phyloP scores from a whole-genome alignment of 345 rosid species.

The Clausena lansium region DNA sequence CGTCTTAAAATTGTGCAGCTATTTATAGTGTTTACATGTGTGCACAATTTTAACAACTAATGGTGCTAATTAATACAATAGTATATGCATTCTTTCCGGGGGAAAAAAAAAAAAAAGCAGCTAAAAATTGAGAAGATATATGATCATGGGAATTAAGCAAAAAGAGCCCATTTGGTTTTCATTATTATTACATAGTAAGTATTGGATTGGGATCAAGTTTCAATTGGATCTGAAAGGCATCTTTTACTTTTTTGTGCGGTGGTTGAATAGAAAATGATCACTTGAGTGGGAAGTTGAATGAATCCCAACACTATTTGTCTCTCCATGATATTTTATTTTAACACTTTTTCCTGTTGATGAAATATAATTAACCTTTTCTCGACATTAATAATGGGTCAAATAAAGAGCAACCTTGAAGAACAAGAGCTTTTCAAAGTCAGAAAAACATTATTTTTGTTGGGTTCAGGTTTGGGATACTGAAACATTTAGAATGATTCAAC shows the following conservation, averaged over 20 bases:
- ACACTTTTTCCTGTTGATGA: too few relatives aligned
- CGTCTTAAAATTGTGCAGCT: too few relatives aligned
- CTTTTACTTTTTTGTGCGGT: constrained; percentile 13
- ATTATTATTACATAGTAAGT: neutral
- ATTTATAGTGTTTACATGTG: too few relatives aligned
- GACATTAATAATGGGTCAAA: neutral
- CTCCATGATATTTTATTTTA: too few relatives aligned
- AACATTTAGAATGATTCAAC: neutral
- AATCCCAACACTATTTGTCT: neutral
- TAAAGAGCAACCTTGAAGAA: too few relatives aligned
- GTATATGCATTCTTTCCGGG: too few relatives aligned
- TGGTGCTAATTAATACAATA: too few relatives aligned
- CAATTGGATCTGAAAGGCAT: constrained; percentile 12
- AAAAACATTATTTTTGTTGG: neutral
- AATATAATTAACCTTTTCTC: too few relatives aligned
- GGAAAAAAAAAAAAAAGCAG: too few relatives aligned
- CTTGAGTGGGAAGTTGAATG: constrained; percentile 16
- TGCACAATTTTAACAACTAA: too few relatives aligned
- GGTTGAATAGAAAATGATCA: constrained; percentile 3
- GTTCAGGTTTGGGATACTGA: neutral
- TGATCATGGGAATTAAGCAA: too few relatives aligned
- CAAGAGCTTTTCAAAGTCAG: neutral
- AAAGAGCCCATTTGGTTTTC: neutral
- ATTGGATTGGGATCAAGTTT: constrained; percentile 2
- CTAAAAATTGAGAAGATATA: too few relatives aligned